Base-by-base conservation (phyloP, 116 monocot genomes). In the Posidonia oceanica region DNA sequence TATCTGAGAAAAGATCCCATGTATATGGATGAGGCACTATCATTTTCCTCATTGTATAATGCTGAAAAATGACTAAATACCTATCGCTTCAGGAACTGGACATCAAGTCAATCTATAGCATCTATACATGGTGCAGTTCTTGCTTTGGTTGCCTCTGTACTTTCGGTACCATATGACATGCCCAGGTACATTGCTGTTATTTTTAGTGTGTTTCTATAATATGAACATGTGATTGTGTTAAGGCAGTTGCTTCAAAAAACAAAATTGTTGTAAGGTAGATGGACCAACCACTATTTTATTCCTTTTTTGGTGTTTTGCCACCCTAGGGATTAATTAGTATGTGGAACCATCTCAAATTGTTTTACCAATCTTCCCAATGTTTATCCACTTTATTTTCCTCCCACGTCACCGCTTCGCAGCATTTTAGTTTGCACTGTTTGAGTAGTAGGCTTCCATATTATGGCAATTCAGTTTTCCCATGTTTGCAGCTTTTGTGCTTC, bases 111-210 rank as follows among this genome's bases (percentile, higher is more conserved):
- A 54, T 78, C 91, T 40, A 71, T 82, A 71, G 96, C 84, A 71
- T 81, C 81, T 38, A 75, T 76, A 64, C 96, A 91, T 85, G 96
- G 96, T 74, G 83, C 85, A 42, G 91, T 96, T 22, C 96, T 96
- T 74, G 89, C 91, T 75, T 80, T 96, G 80, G 78, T 80, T 52
- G 84, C 96, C 52, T 91, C 89, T 39, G 89, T 96, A 21, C 74
- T 89, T 4, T 96, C 96, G 54, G 75, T 75, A 72, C 91, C 91
- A 18, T 89, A 96, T 79, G 96, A 91, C 78, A 91, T 96, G 86
- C 96, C 96, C 40, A 85, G 96, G 96, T 96, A 83, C 3, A 20
- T 52, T 38, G 21, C 44, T 7, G 11, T 4, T 23, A 23, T 54
- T 68, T n/a, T n/a, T 11, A n/a, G 23, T 70, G 16, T 57, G 37